These are phyloP conservation scores for Platanus orientalis DNA, from an alignment of 164 flowering plant genomes.

Conservation along the genomic window DNA sequence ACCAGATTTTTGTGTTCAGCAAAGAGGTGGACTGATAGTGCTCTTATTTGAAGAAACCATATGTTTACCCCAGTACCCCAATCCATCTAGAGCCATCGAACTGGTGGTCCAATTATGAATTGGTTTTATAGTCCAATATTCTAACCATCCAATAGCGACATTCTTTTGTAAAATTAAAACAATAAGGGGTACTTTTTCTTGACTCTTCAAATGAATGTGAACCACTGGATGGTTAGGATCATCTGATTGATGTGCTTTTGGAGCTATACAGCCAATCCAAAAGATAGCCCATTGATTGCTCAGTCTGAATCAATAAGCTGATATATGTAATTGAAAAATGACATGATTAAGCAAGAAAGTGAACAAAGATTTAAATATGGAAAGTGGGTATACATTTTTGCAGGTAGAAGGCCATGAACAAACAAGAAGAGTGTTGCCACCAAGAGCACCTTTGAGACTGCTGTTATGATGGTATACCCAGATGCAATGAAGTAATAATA, in stretches of 20 bases:
- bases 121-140: background rate
- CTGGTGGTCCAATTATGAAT: no score
- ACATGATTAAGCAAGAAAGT: no score
- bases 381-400: slow-evolving; percentile 49
- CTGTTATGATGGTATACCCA: slow-evolving; percentile 59
- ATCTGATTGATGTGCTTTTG: background rate
- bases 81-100: background rate
- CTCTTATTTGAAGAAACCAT: background rate
- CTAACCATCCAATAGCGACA: background rate
- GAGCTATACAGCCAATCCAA: no score
- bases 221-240: background rate
- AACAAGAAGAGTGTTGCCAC: slow-evolving; percentile 52
- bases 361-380: slow-evolving; percentile 2
- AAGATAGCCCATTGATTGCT: no score
- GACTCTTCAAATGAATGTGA: no score
- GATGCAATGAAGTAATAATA: slow-evolving; percentile 70
- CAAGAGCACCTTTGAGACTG: slow-evolving; percentile 64
- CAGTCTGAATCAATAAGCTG: slow-evolving; percentile 4
- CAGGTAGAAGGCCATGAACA: slow-evolving; percentile 73
- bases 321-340: no score
- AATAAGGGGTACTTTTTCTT: background rate
- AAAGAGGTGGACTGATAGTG: background rate
- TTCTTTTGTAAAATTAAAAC: background rate
- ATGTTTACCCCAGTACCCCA: background rate
- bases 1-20: slow-evolving; percentile 6